Conservation (phyloP, 1,139 yeast species). For the Hansenula sp. region DNA sequence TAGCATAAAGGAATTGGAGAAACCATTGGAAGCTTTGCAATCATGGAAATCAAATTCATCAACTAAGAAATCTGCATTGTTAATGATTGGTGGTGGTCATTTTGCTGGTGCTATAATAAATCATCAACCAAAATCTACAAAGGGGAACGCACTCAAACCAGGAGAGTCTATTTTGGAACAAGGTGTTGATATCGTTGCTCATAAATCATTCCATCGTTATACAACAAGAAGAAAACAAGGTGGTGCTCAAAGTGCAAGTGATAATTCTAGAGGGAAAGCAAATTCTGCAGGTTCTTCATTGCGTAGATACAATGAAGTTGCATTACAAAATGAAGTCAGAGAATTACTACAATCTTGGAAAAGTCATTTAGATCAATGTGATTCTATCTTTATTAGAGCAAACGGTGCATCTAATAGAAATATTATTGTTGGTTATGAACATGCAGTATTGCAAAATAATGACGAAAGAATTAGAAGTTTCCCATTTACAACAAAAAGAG, state of each 20-base stretch:
- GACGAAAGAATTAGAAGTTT: slow-evolving; percentile 62
- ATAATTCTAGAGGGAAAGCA: slow-evolving; percentile 90
- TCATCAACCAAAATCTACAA: slow-evolving; percentile 54
- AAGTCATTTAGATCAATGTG: slow-evolving; percentile 50
- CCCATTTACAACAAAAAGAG: slow-evolving; percentile 89
- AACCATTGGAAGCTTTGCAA: slow-evolving; percentile 41
- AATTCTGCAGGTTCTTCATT: slow-evolving; percentile 92
- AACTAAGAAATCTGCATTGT: slow-evolving; percentile 53
- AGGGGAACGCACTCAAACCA: slow-evolving; percentile 41
- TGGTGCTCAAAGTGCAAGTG: slow-evolving; percentile 92
- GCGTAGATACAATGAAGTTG: slow-evolving; percentile 86
- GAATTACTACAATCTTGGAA: slow-evolving; percentile 67
- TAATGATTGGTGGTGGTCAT: slow-evolving; percentile 98
- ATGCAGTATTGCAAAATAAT: slow-evolving; percentile 39
- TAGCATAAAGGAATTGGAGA: slow-evolving; percentile 29
- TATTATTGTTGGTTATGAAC: slow-evolving; percentile 64
- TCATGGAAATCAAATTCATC: slow-evolving; percentile 26
- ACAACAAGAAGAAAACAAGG: slow-evolving; percentile 98
- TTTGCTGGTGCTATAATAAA: slow-evolving; percentile 93
- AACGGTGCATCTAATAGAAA: slow-evolving; percentile 68
- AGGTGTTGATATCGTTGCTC: slow-evolving; percentile 59
- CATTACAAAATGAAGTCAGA: slow-evolving; percentile 71
- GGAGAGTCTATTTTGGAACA: slow-evolving; percentile 48
- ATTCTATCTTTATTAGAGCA: slow-evolving; percentile 77
- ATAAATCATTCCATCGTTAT: slow-evolving; percentile 89